These are phyloP conservation scores for Russula sp. DNA, from an alignment of 768 basidiomycete species.

Conservation along the genomic window DNA sequence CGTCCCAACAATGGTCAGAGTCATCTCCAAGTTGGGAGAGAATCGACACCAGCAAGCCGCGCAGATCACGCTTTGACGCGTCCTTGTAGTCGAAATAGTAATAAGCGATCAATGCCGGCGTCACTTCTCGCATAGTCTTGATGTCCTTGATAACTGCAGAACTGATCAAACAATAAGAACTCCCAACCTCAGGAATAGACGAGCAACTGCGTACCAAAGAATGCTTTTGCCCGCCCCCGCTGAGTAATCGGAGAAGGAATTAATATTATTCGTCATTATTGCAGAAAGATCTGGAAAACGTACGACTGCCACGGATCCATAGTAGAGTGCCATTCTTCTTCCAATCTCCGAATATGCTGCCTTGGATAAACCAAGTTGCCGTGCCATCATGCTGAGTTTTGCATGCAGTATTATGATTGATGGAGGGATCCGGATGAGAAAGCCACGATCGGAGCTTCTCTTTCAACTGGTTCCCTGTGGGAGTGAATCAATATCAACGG, in stretches of 20 bases:
- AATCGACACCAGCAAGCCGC: not conserved
- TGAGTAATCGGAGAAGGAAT: not conserved
- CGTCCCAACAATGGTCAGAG: not conserved
- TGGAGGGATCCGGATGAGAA: not conserved
- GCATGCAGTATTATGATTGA: not conserved
- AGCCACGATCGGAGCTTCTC: not conserved
- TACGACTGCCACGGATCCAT: slow-evolving; percentile 7
- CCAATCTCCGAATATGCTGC: not conserved
- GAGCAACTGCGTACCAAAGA: not conserved
- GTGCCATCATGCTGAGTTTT: not conserved
- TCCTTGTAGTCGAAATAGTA: slow-evolving; percentile 4
- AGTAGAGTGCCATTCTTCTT: not conserved
- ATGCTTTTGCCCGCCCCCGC: slow-evolving; percentile 8
- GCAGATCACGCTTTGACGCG: not conserved
- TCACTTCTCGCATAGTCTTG: not conserved
- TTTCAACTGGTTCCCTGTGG: no score
- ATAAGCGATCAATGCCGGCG: not conserved
- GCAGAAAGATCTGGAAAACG: not conserved
- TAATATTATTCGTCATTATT: no score
- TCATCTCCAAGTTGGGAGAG: not conserved
- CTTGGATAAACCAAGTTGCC: not conserved
- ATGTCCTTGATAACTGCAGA: not conserved
- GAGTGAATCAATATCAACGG: not conserved
- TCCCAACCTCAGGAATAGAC: no score
- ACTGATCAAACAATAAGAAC: not conserved